Evolutionary conservation across 345 rosid genomes (phyloP).

Genomic region (Gossypium sturtianum): DNA sequence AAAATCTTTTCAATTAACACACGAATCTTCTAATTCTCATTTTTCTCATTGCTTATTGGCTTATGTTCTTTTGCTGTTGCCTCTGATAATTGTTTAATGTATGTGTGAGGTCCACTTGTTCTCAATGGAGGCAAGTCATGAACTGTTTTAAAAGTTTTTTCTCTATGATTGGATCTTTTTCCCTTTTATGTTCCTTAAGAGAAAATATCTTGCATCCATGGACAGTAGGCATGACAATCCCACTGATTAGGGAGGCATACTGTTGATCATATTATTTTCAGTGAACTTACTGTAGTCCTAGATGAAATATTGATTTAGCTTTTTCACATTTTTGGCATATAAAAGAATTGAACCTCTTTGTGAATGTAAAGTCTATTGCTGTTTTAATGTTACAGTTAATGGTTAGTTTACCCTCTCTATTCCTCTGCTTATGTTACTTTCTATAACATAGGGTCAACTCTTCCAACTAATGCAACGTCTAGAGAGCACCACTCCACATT

Average conservation of each 20-base stretch:
- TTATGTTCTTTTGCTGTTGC: background rate
- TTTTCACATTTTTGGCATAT: background rate
- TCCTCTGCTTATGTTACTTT: constrained; percentile 11
- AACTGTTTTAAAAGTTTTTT: background rate
- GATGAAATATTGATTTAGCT: background rate
- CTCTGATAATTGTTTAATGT: background rate
- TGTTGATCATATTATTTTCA: background rate
- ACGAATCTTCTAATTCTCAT: background rate
- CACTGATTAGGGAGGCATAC: background rate
- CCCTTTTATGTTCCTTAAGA: background rate
- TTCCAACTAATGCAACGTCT: constrained; percentile 95
- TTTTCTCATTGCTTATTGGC: background rate
- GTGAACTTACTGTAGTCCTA: background rate
- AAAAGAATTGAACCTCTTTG: background rate
- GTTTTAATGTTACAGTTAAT: background rate
- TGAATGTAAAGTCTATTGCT: background rate
- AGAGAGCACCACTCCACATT: constrained; percentile 92
- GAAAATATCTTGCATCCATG: background rate
- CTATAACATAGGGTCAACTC: constrained; percentile 66
- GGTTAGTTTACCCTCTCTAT: constrained; percentile 12
- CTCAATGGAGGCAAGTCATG: background rate
- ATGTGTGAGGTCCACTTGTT: background rate
- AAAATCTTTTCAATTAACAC: background rate
- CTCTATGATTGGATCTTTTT: background rate
- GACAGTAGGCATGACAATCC: background rate